These are phyloP conservation scores for Kwoniella bestiolae DNA, from an alignment of 768 basidiomycete species.

Conservation along the genomic window DNA sequence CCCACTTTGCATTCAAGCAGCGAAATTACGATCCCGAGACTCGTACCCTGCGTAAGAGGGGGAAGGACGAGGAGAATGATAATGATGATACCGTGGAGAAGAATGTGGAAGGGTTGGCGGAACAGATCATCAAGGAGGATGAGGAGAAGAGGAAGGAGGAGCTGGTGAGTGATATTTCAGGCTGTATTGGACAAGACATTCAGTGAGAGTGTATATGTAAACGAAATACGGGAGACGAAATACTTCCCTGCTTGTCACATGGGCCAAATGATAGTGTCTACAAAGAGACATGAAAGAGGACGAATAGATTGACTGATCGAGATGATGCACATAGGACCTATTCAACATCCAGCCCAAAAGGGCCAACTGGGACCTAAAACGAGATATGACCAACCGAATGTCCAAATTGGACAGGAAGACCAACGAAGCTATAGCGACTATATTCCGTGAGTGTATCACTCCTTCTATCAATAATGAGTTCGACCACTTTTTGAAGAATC, in stretches of 20 bases:
- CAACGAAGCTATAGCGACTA: constrained; percentile 85
- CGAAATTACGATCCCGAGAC: constrained; percentile 92
- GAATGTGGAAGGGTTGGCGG: constrained; percentile 78
- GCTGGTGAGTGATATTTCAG: constrained; percentile 75
- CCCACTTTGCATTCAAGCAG: constrained; percentile 56
- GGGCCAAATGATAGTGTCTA: too few species aligned
- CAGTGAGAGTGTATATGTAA: too few species aligned
- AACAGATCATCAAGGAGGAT: constrained; percentile 83
- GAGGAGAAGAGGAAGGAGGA: constrained; percentile 83
- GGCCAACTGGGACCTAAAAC: constrained; percentile 79
- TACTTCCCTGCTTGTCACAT: too few species aligned
- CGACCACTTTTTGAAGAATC: too few species aligned
- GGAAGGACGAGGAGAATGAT: constrained; percentile 65
- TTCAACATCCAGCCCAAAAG: constrained; percentile 73
- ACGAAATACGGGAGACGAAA: too few species aligned
- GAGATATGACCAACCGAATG: constrained; percentile 71
- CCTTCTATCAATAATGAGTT: too few species aligned
- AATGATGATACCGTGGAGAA: constrained; percentile 84
- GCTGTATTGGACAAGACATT: too few species aligned
- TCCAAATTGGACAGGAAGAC: constrained; percentile 87
- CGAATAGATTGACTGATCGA: not conserved
- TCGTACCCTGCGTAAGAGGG: constrained; percentile 42
- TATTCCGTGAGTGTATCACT: constrained; percentile 94
- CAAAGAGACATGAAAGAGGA: not conserved
- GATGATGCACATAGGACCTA: constrained; percentile 55